Conservation (phyloP, 169 alveolate species). For the Theileria orientalis region DNA sequence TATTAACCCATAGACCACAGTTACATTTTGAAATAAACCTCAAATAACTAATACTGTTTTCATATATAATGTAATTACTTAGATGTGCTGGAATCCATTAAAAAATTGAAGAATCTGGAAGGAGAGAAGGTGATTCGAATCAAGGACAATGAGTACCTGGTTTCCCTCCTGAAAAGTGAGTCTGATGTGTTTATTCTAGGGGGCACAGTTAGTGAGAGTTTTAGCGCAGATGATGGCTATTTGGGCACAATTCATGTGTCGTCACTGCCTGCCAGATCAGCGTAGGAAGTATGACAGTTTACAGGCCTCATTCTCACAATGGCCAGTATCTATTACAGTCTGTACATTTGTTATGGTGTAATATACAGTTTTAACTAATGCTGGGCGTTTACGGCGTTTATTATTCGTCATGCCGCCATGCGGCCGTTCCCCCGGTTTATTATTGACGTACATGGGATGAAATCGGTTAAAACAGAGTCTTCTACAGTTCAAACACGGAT, state of each 20-base stretch:
- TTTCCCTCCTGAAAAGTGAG: background rate
- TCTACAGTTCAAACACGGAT: background rate
- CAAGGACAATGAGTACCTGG: background rate
- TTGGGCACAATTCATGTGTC: slow-evolving; percentile 48
- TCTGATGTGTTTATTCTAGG: slow-evolving; percentile 25
- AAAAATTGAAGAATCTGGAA: background rate
- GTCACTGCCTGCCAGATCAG: too few species aligned
- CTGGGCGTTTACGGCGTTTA: too few species aligned
- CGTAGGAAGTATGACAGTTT: too few species aligned
- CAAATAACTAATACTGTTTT: background rate
- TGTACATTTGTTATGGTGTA: too few species aligned
- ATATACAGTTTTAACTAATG: too few species aligned
- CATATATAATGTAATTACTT: background rate
- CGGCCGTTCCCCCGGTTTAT: background rate
- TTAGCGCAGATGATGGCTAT: slow-evolving; percentile 11
- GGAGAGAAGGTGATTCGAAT: background rate
- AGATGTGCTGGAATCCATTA: slow-evolving; percentile 4
- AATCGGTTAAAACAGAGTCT: background rate
- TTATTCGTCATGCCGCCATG: too few species aligned
- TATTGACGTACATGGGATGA: background rate
- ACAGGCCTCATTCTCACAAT: too few species aligned
- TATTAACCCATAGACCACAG: background rate
- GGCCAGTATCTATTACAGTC: too few species aligned
- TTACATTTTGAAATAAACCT: background rate
- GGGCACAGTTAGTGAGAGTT: slow-evolving; percentile 8